phyloP scores from a whole-genome alignment of 345 rosid genomes.

The Stellera chamaejasme region DNA sequence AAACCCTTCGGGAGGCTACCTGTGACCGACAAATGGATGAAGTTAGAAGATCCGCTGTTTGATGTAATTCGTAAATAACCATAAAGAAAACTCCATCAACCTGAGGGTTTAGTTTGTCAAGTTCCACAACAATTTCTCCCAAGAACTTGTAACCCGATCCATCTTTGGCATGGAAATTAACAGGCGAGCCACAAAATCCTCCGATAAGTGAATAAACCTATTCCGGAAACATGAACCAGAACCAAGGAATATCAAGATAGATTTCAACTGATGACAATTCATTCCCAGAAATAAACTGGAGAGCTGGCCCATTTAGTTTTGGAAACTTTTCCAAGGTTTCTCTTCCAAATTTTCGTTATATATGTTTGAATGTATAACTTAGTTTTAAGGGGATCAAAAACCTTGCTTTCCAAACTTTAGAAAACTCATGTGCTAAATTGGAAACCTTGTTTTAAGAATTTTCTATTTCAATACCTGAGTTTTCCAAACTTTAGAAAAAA shows the following conservation, averaged over 20 bases:
- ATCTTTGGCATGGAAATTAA: constrained; percentile 94
- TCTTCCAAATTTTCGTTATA: no score
- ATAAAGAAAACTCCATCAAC: constrained; percentile 21
- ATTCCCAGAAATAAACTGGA: background rate
- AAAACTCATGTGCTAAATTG: no score
- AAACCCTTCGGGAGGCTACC: constrained; percentile 96
- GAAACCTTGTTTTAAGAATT: no score
- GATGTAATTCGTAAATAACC: background rate
- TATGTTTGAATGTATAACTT: no score
- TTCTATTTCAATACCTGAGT: no score
- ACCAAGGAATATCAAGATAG: background rate
- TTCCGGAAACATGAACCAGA: constrained; percentile 3
- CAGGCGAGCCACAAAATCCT: constrained; percentile 76
- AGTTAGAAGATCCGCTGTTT: constrained; percentile 2
- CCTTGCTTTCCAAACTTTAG: no score
- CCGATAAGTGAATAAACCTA: constrained; percentile 86
- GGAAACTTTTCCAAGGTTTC: no score
- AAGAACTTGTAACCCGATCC: constrained; percentile 93
- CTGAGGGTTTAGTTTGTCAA: constrained; percentile 95
- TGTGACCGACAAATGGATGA: constrained; percentile 11
- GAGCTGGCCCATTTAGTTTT: background rate
- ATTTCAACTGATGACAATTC: no score
- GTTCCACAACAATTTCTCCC: constrained; percentile 81
- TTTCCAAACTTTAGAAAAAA: no score
- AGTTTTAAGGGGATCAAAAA: no score